A percentile compares a stretch with the other conserved stretches of the same genome.
These are phyloP conservation scores for Salicornia ramosissima DNA, from an alignment of 148 eudicot species.

Conservation along the genomic window DNA sequence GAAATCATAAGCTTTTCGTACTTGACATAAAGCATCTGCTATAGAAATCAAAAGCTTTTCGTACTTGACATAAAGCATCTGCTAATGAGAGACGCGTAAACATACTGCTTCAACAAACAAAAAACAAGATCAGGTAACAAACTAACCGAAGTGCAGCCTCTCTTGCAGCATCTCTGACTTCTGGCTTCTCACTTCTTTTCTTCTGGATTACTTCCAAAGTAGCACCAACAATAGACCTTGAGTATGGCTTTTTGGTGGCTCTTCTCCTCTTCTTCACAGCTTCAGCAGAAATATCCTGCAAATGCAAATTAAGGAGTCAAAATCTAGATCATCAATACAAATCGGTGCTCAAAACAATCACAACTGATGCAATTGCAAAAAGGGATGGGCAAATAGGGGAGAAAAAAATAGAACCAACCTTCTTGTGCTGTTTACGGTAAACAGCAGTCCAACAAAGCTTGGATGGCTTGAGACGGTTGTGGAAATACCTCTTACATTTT, in stretches of 20 bases:
- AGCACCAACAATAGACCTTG: conserved; percentile 71
- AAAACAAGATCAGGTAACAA: neutral
- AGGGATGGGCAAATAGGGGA: neutral
- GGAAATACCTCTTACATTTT: conserved; percentile 74
- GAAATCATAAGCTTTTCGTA: too few relatives aligned
- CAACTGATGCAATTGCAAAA: neutral
- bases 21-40: too few relatives aligned
- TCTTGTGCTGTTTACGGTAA: conserved; percentile 69
- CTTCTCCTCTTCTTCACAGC: conserved; percentile 72
- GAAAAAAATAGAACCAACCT: conserved; percentile 24
- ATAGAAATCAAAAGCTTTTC: too few relatives aligned
- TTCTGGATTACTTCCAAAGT: conserved; percentile 70
- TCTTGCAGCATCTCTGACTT: conserved; percentile 69
- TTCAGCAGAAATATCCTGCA: conserved; percentile 58
- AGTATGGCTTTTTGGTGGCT: conserved; percentile 63
- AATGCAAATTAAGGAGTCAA: neutral
- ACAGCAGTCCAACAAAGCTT: conserved; percentile 71
- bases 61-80: too few relatives aligned
- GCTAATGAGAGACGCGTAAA: neutral
- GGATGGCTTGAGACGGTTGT: conserved; percentile 55
- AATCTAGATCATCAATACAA: neutral
- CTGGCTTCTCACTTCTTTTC: conserved; percentile 60
- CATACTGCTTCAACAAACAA: neutral
- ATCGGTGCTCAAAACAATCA: neutral
- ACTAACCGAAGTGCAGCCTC: conserved; percentile 67